These are phyloP conservation scores for Oemleria cerasiformis DNA, from an alignment of 306 rosid genomes.

Conservation along the genomic window DNA sequence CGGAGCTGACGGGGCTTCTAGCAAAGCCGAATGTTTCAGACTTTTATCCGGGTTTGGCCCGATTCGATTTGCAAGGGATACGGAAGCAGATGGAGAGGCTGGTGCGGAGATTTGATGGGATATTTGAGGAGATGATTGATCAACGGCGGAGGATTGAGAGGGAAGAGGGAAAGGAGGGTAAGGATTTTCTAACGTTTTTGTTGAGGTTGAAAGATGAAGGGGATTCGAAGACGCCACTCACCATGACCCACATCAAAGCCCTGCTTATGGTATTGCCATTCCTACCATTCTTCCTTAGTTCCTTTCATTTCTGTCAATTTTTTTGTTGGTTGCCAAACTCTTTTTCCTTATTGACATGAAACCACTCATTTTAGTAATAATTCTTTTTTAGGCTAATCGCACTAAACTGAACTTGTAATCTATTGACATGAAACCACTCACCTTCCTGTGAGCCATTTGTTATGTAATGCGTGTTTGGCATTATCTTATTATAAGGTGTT, in stretches of 20 bases:
- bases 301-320: too few species aligned
- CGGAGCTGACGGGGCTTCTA: slow-evolving; percentile 39
- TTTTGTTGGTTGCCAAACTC: too few species aligned
- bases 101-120: slow-evolving; percentile 37
- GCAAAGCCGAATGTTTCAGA: slow-evolving; percentile 70
- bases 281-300: too few species aligned
- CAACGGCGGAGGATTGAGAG: slow-evolving; percentile 23
- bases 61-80: slow-evolving; percentile 78
- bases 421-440: too few species aligned
- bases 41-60: slow-evolving; percentile 60
- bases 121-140: slow-evolving; percentile 54
- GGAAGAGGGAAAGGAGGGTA: neutral
- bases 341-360: too few species aligned
- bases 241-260: slow-evolving; percentile 50
- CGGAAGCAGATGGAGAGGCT: slow-evolving; percentile 35
- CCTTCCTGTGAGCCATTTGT: too few species aligned
- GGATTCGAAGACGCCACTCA: slow-evolving; percentile 48
- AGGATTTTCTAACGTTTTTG: slow-evolving; percentile 56
- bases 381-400: too few species aligned
- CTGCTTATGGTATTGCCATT: slow-evolving; percentile 73
- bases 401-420: too few species aligned
- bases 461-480: too few species aligned
- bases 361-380: too few species aligned
- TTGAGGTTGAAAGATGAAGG: slow-evolving; percentile 46
- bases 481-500: too few species aligned